A percentile compares a stretch with the other conserved stretches of the same genome.
phyloP scores from a whole-genome alignment of 108 stramenopile species.

The Cyclostephanos tholiformis region DNA sequence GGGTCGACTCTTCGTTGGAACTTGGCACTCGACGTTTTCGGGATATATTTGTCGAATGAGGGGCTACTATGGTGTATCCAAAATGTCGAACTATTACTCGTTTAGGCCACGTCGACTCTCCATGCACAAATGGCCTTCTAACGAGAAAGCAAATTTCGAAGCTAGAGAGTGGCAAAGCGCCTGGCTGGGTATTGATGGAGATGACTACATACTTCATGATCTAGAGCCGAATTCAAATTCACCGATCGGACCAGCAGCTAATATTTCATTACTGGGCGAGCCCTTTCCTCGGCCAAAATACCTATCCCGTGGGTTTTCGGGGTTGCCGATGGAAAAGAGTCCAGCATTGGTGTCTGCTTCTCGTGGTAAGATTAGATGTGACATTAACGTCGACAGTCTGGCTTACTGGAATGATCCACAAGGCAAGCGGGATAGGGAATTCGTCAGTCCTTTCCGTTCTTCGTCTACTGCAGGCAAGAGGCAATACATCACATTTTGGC shows the following conservation, averaged over 20 bases:
- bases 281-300: constrained; percentile 37
- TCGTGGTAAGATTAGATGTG: constrained; percentile 67
- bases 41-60: constrained; percentile 88
- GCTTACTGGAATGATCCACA: constrained; percentile 86
- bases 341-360: constrained; percentile 73
- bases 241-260: constrained; percentile 32
- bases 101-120: constrained; percentile 50
- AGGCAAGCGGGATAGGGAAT: constrained; percentile 59
- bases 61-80: constrained; percentile 77
- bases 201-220: constrained; percentile 36
- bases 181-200: constrained; percentile 82
- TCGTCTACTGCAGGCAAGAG: constrained; percentile 7
- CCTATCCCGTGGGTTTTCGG: constrained; percentile 71
- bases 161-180: constrained; percentile 77
- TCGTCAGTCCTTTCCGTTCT: constrained; percentile 58
- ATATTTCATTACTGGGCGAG: constrained; percentile 31
- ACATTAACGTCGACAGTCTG: constrained; percentile 65
- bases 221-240: constrained; percentile 43
- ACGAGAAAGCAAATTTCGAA: constrained; percentile 51
- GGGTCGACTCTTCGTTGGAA: constrained; percentile 88
- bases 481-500: constrained; percentile 74
- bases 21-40: constrained; percentile 94
- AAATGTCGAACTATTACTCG: constrained; percentile 72
- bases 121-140: constrained; percentile 64
- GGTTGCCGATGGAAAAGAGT: constrained; percentile 72